phyloP scores from a whole-genome alignment of 2,329 filamentous ascomycete species.

The Cladophialophora carrionii region DNA sequence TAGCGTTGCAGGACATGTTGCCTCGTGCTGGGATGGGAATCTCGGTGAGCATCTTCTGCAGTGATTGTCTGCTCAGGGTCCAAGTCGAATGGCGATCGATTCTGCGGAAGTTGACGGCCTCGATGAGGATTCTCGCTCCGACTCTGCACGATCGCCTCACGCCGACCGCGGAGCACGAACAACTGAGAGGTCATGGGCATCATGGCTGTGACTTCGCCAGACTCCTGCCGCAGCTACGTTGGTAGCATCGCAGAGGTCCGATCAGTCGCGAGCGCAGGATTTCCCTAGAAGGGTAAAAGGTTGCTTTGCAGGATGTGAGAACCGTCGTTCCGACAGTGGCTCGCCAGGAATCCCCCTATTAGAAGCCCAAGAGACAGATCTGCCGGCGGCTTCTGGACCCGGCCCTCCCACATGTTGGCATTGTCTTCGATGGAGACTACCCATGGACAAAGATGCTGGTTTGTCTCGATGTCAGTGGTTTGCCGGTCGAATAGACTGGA shows the following conservation, averaged over 20 bases:
- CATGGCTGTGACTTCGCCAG: background rate
- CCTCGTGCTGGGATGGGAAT: background rate
- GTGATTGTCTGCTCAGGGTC: background rate
- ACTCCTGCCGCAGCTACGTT: background rate
- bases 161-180: slow-evolving; percentile 3
- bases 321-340: too few species aligned
- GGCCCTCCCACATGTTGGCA: too few species aligned
- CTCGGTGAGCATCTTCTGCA: background rate
- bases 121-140: too few species aligned
- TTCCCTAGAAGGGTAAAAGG: background rate
- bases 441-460: too few species aligned
- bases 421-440: too few species aligned
- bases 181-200: background rate
- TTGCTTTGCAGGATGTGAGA: background rate
- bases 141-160: background rate
- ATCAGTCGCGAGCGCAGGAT: background rate
- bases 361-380: too few species aligned
- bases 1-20: background rate
- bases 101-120: too few species aligned
- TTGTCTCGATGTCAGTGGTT: too few species aligned
- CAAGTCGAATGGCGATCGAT: background rate
- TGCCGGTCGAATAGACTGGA: too few species aligned
- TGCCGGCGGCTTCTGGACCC: too few species aligned
- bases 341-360: too few species aligned
- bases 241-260: background rate